Evolutionary conservation across 768 basidiomycete genomes (phyloP), one percentile per base, ranked within the genome.

Genomic region (Sistotremastrum suecicum): DNA sequence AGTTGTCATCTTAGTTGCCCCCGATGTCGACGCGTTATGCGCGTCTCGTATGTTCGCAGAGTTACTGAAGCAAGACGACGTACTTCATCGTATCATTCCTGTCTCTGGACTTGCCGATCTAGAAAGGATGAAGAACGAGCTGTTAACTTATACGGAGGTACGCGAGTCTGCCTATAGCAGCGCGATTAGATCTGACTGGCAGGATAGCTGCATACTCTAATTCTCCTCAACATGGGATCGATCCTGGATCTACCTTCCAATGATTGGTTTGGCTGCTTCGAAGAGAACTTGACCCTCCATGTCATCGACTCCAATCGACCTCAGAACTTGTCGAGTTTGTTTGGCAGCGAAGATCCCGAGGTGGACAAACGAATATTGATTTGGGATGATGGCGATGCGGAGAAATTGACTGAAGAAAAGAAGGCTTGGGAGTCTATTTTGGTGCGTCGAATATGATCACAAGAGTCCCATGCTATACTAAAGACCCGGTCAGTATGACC

Each of bases 291-390:
- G 45, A 78, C 72, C 2, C 73, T 97, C 37, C 95, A 99, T 66
- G 80, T 98, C 54, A 86, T 99, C 64, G 95, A 99, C 63, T 89
- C 94, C 3, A 76, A 80, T 12, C 75, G 95, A 43, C 95, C 95
- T 11, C 78, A 85, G 57, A 90, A 91, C 62, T 67, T 98, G 56
- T 70, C 78, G 38, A 95, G 81, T 65, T 65, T 97, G 20, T 98
- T 94, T 60, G 76, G 74, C 42, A 71, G 68, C 38, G 71, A 76
- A 53, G 74, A 74, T 43, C 74, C 72, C 8, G 78, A 83, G 50
- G 53, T 53, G 51, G 56, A 63, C 20, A 20, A 20, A 20, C 69
- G 82, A 43, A 77, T 97, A 12, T 67, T 94, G 32, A 71, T 98
- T 0, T 99, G 95, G 95, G 89, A 91, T 51, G 91, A 94, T 55